These are phyloP conservation scores for Didymella pinodella DNA, from an alignment of 2,329 filamentous ascomycete genomes.

Conservation along the genomic window DNA sequence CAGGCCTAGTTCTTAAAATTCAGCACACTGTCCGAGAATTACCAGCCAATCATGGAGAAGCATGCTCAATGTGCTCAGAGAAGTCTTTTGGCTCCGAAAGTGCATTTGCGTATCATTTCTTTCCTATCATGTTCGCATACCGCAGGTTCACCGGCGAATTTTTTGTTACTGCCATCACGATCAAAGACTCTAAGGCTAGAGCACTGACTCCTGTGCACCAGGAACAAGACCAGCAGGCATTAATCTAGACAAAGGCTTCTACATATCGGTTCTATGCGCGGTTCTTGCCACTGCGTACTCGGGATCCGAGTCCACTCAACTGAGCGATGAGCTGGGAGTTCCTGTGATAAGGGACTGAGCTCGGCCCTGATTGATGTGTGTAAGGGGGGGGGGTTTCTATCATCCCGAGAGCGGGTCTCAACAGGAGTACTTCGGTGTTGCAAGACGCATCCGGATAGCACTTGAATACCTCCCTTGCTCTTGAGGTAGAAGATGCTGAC, in stretches of 20 bases:
- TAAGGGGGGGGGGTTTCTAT: no score
- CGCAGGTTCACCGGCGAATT: slow-evolving; percentile 14
- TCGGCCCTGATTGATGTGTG: no score
- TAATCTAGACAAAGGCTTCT: no score
- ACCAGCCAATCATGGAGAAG: background rate
- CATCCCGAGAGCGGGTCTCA: no score
- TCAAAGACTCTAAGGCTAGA: no score
- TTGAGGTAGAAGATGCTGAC: no score
- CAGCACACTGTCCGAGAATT: background rate
- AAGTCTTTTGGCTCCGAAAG: slow-evolving; percentile 14
- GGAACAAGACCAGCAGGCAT: background rate
- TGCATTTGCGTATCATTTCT: slow-evolving; percentile 23
- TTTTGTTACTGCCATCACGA: no score
- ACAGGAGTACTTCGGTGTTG: no score
- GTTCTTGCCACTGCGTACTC: background rate
- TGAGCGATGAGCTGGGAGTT: background rate
- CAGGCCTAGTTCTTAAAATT: background rate
- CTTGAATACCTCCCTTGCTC: no score
- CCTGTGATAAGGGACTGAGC: background rate
- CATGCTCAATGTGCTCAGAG: slow-evolving; percentile 36
- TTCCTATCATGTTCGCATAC: slow-evolving; percentile 27
- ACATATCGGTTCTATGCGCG: background rate
- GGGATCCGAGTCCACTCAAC: background rate
- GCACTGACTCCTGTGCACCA: no score
- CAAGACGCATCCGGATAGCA: no score